These are phyloP conservation scores for Cladosporium halotolerans DNA, from an alignment of 2,329 filamentous ascomycete genomes.

Conservation along the genomic window DNA sequence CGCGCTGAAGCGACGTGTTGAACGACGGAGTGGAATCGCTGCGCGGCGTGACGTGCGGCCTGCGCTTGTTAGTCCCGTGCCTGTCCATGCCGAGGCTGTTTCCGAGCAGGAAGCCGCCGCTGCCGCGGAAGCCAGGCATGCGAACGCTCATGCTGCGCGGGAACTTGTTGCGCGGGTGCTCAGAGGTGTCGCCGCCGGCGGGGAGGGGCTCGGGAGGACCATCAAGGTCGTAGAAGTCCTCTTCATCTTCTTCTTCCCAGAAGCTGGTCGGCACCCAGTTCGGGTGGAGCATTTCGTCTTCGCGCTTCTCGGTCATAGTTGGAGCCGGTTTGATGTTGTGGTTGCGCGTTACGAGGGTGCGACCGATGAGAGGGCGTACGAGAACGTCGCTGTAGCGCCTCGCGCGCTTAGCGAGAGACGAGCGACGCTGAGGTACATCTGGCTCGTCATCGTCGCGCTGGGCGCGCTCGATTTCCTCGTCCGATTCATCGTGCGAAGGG, in stretches of 20 bases:
- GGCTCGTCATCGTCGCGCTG: background rate
- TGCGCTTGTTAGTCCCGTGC: conserved; percentile 37
- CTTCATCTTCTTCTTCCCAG: conserved; percentile 50
- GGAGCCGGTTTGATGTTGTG: conserved; percentile 14
- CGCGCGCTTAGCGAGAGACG: conserved; percentile 38
- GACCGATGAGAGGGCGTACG: conserved; percentile 36
- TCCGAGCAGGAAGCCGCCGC: conserved; percentile 44
- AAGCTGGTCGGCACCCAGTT: conserved; percentile 60
- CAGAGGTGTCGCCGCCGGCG: conserved; percentile 41
- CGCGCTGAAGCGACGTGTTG: background rate
- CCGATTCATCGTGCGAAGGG: conserved; percentile 37
- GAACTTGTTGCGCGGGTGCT: conserved; percentile 18
- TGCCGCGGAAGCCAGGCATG: conserved; percentile 35
- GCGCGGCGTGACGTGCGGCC: conserved; percentile 33
- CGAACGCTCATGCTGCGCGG: conserved; percentile 29
- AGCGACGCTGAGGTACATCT: conserved; percentile 26
- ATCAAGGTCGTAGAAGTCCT: conserved; percentile 21
- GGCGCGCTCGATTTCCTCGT: conserved; percentile 3
- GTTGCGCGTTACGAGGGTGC: conserved; percentile 11
- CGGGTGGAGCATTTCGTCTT: conserved; percentile 47
- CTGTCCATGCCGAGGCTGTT: conserved; percentile 53
- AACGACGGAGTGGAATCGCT: background rate
- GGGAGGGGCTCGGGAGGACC: conserved; percentile 31
- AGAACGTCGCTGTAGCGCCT: conserved; percentile 42
- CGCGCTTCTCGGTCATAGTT: conserved; percentile 16